Evolutionary conservation across 768 basidiomycete genomes (phyloP).

Genomic region (Xanthoconium stramineum): DNA sequence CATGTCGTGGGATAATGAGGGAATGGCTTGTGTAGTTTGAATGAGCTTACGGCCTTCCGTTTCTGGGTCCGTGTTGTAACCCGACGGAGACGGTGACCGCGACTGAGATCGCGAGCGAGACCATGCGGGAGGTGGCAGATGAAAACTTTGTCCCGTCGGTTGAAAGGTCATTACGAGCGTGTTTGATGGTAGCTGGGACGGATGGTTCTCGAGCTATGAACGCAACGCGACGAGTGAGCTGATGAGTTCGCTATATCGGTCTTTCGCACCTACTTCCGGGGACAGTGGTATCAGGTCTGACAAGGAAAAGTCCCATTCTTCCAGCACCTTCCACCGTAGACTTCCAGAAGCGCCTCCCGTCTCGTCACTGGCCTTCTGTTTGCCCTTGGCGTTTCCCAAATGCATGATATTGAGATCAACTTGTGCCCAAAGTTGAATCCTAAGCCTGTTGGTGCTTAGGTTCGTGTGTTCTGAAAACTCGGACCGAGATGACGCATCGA

Average conservation of each 20-base stretch:
- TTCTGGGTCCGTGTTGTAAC: slow-evolving; percentile 76
- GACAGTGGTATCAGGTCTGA: slow-evolving; percentile 54
- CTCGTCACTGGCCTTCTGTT: slow-evolving; percentile 39
- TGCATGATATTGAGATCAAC: slow-evolving; percentile 19
- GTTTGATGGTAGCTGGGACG: slow-evolving; percentile 63
- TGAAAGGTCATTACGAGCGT: slow-evolving; percentile 65
- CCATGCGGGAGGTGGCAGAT: slow-evolving; percentile 42
- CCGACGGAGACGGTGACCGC: slow-evolving; percentile 57
- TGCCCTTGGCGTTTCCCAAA: slow-evolving; percentile 38
- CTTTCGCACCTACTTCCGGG: slow-evolving; percentile 50
- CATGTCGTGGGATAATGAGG: slow-evolving; percentile 20
- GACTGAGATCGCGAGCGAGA: slow-evolving; percentile 25
- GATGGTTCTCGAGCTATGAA: slow-evolving; percentile 34
- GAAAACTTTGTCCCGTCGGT: slow-evolving; percentile 59
- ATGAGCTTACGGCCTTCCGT: slow-evolving; percentile 43
- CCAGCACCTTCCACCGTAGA: slow-evolving; percentile 58
- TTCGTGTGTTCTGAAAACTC: slow-evolving; percentile 58
- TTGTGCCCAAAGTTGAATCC: slow-evolving; percentile 59
- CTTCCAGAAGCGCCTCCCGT: slow-evolving; percentile 18
- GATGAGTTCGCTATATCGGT: slow-evolving; percentile 4
- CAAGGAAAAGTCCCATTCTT: slow-evolving; percentile 66
- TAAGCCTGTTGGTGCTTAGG: slow-evolving; percentile 49
- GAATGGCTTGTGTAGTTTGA: slow-evolving; percentile 22
- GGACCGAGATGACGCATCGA: slow-evolving; percentile 48
- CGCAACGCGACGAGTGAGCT: slow-evolving; percentile 7